Evolutionary conservation across 2,329 filamentous ascomycete species (phyloP).

Genomic region (Ophiocordyceps unilateralis): DNA sequence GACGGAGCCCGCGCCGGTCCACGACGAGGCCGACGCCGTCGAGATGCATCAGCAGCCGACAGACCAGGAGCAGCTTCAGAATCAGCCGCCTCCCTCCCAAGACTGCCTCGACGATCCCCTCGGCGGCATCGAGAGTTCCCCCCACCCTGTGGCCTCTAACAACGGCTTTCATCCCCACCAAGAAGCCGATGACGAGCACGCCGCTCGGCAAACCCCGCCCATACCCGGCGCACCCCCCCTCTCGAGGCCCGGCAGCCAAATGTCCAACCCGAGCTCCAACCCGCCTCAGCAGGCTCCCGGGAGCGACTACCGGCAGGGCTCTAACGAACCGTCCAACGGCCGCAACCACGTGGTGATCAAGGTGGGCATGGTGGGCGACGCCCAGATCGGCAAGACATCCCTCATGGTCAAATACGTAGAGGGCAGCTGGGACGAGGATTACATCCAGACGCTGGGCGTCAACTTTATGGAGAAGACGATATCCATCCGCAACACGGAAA

Average conservation of each 20-base stretch:
- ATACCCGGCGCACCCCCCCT: constrained; percentile 24
- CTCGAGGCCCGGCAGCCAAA: constrained; percentile 37
- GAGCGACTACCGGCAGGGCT: constrained; percentile 21
- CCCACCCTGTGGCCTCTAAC: constrained; percentile 17
- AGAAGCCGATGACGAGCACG: constrained; percentile 26
- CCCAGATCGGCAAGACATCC: constrained; percentile 97
- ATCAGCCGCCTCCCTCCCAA: constrained; percentile 7
- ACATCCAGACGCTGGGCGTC: constrained; percentile 95
- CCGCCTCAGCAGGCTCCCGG: constrained; percentile 18
- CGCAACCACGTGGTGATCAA: constrained; percentile 85
- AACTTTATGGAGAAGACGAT: constrained; percentile 99
- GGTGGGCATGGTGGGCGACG: constrained; percentile 97
- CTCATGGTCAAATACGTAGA: constrained; percentile 99
- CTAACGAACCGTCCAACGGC: constrained; percentile 23
- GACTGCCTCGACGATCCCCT: constrained; percentile 31
- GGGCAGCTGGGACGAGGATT: constrained; percentile 98
- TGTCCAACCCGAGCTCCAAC: constrained; percentile 32
- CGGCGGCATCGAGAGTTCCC: constrained; percentile 29
- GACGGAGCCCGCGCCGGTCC: constrained; percentile 12
- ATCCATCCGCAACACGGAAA: constrained; percentile 96
- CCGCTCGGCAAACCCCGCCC: constrained; percentile 27
- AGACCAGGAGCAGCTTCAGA: not conserved
- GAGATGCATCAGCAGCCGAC: constrained; percentile 17
- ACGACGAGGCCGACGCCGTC: constrained; percentile 16
- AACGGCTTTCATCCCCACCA: constrained; percentile 24